Conservation (phyloP, 495 filamentous ascomycete species). For the Penicillium mononematosum region DNA sequence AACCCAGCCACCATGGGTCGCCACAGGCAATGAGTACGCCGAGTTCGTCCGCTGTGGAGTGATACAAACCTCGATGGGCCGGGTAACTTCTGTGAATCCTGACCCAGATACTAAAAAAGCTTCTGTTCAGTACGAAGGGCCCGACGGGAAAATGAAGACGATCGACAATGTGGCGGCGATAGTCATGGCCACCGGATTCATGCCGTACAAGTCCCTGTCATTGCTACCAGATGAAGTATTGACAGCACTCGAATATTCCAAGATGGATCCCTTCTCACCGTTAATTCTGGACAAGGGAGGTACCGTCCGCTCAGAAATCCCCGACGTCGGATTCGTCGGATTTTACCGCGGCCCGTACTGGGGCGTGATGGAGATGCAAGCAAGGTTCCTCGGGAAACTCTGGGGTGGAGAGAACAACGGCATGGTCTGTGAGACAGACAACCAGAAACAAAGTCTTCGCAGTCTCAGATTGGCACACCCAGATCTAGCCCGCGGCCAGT, state of each 20-base stretch:
- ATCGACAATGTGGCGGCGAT: conserved; percentile 62
- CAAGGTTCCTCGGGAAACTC: conserved; percentile 55
- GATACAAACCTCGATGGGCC: conserved; percentile 48
- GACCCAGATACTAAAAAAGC: conserved; percentile 26
- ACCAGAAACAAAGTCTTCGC: conserved; percentile 28
- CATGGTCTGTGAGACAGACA: conserved; percentile 6
- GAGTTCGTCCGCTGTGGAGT: conserved; percentile 66
- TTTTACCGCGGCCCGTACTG: conserved; percentile 86
- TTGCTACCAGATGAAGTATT: conserved; percentile 60
- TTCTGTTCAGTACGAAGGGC: conserved; percentile 34
- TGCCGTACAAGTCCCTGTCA: conserved; percentile 55
- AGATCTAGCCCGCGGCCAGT: conserved; percentile 55
- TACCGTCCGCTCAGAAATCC: conserved; percentile 57
- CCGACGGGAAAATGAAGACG: conserved; percentile 19
- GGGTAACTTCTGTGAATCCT: conserved; percentile 25
- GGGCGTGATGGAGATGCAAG: conserved; percentile 86
- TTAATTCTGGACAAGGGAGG: conserved; percentile 66
- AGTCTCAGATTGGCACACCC: conserved; percentile 30
- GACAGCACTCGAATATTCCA: conserved; percentile 53
- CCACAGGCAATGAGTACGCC: conserved; percentile 67
- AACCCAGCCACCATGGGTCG: conserved; percentile 58
- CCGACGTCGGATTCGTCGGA: conserved; percentile 75
- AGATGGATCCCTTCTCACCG: conserved; percentile 58
- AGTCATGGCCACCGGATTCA: conserved; percentile 76
- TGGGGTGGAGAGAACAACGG: conserved; percentile 31